A percentile compares a stretch with the other conserved stretches of the same genome.
Conservation (phyloP, 2,329 filamentous ascomycete species). For the Penicillium olsonii region DNA sequence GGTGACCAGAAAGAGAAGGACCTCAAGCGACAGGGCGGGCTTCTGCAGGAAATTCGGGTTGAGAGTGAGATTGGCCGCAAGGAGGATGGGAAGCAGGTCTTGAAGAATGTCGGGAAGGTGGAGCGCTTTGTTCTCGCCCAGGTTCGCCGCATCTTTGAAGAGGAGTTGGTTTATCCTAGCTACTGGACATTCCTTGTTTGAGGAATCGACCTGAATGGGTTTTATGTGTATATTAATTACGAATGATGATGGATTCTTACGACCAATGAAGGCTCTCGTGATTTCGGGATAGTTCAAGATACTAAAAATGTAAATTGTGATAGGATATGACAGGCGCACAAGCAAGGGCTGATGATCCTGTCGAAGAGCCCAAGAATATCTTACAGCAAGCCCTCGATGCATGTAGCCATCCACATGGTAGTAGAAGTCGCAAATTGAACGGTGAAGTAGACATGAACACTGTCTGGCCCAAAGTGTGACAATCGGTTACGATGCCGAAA, state of each 20-base stretch:
- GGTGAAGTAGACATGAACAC: conserved; percentile 5
- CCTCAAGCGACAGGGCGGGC: conserved; percentile 62
- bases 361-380: neutral
- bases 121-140: conserved; percentile 97
- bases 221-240: conserved; percentile 17
- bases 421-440: neutral
- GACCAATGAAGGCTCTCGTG: neutral
- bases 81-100: conserved; percentile 85
- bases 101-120: conserved; percentile 98
- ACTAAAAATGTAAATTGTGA: neutral
- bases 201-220: conserved; percentile 9
- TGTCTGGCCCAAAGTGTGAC: neutral
- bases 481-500: conserved; percentile 1
- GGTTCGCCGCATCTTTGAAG: conserved; percentile 94
- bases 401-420: neutral
- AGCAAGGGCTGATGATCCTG: neutral
- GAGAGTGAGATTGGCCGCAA: conserved; percentile 97
- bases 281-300: neutral
- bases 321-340: neutral
- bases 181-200: conserved; percentile 97
- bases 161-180: conserved; percentile 97
- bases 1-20: conserved; percentile 57
- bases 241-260: conserved; percentile 15
- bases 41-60: conserved; percentile 90
- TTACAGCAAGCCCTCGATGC: neutral